Base-by-base conservation (phyloP, 345 rosid species). In the Salix exigua region DNA sequence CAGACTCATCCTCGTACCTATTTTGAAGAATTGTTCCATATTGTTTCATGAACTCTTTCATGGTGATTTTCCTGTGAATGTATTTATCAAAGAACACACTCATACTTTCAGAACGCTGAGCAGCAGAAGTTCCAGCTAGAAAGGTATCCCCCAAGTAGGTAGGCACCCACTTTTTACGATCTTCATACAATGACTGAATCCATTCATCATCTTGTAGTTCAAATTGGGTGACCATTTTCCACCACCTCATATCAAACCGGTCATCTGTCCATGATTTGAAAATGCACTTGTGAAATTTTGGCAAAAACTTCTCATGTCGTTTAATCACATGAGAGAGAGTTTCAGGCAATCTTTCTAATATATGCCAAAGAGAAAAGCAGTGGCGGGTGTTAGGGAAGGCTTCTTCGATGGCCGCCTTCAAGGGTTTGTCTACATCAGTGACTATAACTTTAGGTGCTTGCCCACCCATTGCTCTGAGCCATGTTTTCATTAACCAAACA, bases 381-480 rank as follows among this genome's bases (percentile, higher is more conserved):
- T 80, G 82, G 6, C 62, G 76, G 33, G 82, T 64, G 55, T 70
- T 65, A 12, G 82, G 78, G 6, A 71, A 44, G 62, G 75, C 79
- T 66, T 74, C 79, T 53, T 75, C 78, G 65, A 80, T 64, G 14
- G 78, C 79, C 40, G 35, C 66, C 82, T 75, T 80, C 72, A 80
- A 80, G 75, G 65, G 37, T 75, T 51, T 80, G 75, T 75, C 82
- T 42, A 53, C 10, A 23, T 80, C 82, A 63, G 79, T 42, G 75
- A 75, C 68, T 48, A 75, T 17, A 75, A 71, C 79, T 38, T 80
- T 70, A 23, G 82, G 82, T 31, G 82, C 75, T 65, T 70, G 51
- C 33, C 79, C 82, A 64, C 79, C 82, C 82, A 75, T 80, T 70
- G 82, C 82, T 42, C 82, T 80, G 16, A 80, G 75, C 82, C 79